Base-by-base conservation (phyloP, 257 asterid genomes). In the Nicotiana obtusifolia region DNA sequence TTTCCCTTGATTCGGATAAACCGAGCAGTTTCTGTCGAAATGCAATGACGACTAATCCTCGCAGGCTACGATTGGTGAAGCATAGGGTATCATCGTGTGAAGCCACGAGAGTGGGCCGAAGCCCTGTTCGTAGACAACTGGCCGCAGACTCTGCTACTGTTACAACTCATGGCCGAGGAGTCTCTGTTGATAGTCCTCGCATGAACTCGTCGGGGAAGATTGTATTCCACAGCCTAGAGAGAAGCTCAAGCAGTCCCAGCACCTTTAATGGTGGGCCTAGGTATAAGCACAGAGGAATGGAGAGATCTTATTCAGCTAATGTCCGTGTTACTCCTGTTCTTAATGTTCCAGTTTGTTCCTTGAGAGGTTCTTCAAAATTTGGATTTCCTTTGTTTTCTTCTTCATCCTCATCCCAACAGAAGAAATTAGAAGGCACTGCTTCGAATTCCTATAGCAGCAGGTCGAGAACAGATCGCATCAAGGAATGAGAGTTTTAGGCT, bases 181-280 rank as follows among this genome's bases (percentile, higher is more conserved):
- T 85, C 16, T 91, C 97, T 3, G 97, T 85, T 3, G 99, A 96
- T 75, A 96, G 99, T 80, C 99, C 99, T 8, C 89, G 99, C 11
- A 94, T 96, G 97, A 96, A 94, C 67, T 91, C 98, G 0, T 94
- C 94, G 0, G 99, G 99, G 7, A 94, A 94, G 87, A 92, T 96
- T 11, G 97, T 96, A 31, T 96, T 94, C 76, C 95, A 96, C 53
- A 88, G 97, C 85, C 76, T 96, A 87, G 99, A 92, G 89, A 88
- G 99, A 87, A 96, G 99, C 69, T 93, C 99, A 9, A 96, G 99
- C 85, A 96, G 97, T 77, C 99, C 99, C 5, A 92, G 97, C 89
- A 89, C 88, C 31, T 90, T 95, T 82, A 93, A 90, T 28, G 93
- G 95, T 26, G 98, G 94, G 20, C 94, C 93, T 0, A 86, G 94